Percentiles rank a stretch among this genome's conserved stretches.
These are phyloP conservation scores for Xylaria palmicola DNA, from an alignment of 495 filamentous ascomycete species.

Conservation along the genomic window DNA sequence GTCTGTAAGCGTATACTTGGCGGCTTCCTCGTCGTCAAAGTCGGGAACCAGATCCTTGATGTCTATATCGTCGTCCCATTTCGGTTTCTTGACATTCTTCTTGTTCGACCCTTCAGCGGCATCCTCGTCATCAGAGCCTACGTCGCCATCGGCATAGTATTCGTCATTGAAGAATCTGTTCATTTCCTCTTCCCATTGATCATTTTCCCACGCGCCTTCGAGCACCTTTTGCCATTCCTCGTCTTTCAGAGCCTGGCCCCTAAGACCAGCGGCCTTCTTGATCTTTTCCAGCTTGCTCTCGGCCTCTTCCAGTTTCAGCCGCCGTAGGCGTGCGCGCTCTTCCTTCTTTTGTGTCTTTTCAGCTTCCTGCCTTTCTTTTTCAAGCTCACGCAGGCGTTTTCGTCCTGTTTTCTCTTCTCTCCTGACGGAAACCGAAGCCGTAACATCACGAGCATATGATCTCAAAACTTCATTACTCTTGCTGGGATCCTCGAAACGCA, in stretches of 20 bases:
- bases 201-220: conserved; percentile 81
- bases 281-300: conserved; percentile 80
- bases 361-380: conserved; percentile 71
- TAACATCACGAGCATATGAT: conserved; percentile 83
- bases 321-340: conserved; percentile 79
- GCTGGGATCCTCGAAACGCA: conserved; percentile 89
- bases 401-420: conserved; percentile 74
- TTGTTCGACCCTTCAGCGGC: conserved; percentile 23
- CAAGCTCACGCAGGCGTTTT: conserved; percentile 72
- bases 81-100: conserved; percentile 80
- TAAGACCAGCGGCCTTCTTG: conserved; percentile 80
- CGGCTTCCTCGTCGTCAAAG: conserved; percentile 63
- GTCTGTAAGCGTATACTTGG: conserved; percentile 55
- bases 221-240: conserved; percentile 79
- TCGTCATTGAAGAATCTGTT: conserved; percentile 77
- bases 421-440: conserved; percentile 75
- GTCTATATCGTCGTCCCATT: conserved; percentile 95
- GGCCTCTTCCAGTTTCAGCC: conserved; percentile 83
- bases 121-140: conserved; percentile 45
- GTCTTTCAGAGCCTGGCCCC: conserved; percentile 64
- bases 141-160: conserved; percentile 74
- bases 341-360: conserved; percentile 73
- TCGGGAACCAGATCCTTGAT: conserved; percentile 89
- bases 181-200: conserved; percentile 88
- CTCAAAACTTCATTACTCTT: conserved; percentile 79